Evolutionary conservation across 2,329 filamentous ascomycete genomes (phyloP), one percentile per base, ranked within the genome.

Genomic region (Aquanectria penicillioides): DNA sequence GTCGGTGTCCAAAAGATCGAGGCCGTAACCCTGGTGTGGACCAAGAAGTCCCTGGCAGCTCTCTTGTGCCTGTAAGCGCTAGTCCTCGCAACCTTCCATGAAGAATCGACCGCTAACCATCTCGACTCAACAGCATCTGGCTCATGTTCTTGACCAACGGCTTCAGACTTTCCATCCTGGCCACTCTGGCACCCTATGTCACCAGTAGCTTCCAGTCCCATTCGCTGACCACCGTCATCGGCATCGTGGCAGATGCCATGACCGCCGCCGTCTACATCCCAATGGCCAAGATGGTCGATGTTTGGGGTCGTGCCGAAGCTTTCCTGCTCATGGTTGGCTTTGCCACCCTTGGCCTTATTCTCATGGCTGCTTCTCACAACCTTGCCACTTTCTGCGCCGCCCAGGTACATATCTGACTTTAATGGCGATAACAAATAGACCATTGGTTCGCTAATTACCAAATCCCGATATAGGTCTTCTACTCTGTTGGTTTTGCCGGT

Each of bases 261-360:
- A 74, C 79, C 61, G 87, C 86, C 33, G 84, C 87, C 3, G 78
- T 85, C 29, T 88, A 88, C 66, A 83, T 89, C 4, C 86, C 87
- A 2, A 79, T 88, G 73, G 72, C 87, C 26, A 89, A 89, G 69
- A 74, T 88, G 10, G 78, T 89, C 41, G 84, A 90, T 70, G 75
- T 89, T 29, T 89, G 85, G 78, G 87, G 86, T 44, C 83, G 87
- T 31, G 81, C 86, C 11, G 81, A 87, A 64, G 86, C 85, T 9
- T 86, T 87, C 68, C 74, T 83, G 25, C 64, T 86, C 44, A 85
- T 86, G 73, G 77, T 83, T 1, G 53, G 73, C 20, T 77, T 83
- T 20, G 78, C 81, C 47, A 78, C 82, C 4, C 31, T 80, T 52
- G 79, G 77, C 13, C 78, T 89, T 40, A 79, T 88, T 31, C 79